These are phyloP conservation scores for Amanita brunnescens DNA, from an alignment of 768 basidiomycete species.

Conservation along the genomic window DNA sequence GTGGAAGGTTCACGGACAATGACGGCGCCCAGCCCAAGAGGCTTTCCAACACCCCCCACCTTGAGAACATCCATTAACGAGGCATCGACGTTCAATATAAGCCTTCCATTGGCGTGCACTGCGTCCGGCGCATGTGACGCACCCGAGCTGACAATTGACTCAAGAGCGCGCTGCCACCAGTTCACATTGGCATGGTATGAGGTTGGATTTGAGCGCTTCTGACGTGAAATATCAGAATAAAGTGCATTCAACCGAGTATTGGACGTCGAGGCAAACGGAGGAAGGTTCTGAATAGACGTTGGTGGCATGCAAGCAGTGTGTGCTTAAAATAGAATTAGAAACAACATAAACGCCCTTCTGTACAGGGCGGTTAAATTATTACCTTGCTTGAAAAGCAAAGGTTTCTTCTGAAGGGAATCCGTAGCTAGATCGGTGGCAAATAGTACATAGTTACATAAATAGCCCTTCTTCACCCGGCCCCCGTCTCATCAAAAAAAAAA, in stretches of 20 bases:
- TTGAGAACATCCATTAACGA: conserved; percentile 51
- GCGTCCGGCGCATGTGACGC: conserved; percentile 29
- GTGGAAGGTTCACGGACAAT: conserved; percentile 46
- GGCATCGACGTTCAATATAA: conserved; percentile 51
- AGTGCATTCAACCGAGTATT: conserved; percentile 62
- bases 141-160: conserved; percentile 50
- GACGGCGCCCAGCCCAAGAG: conserved; percentile 60
- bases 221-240: conserved; percentile 81
- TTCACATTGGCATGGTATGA: conserved; percentile 73
- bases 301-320: conserved; percentile 8
- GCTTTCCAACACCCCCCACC: conserved; percentile 65
- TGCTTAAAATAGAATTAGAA: not conserved
- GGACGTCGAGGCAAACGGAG: conserved; percentile 40
- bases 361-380: too few relatives aligned
- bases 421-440: too few relatives aligned
- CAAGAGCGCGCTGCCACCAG: conserved; percentile 79
- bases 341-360: too few relatives aligned
- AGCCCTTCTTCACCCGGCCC: too few relatives aligned
- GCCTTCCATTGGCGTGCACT: conserved; percentile 28
- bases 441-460: too few relatives aligned
- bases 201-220: conserved; percentile 77
- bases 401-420: too few relatives aligned
- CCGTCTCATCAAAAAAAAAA: too few relatives aligned
- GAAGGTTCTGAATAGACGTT: conserved; percentile 21
- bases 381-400: too few relatives aligned